Evolutionary conservation across 2,329 filamentous ascomycete genomes (phyloP), one percentile per base, ranked within the genome.

Genomic region (Colletotrichum sp.): DNA sequence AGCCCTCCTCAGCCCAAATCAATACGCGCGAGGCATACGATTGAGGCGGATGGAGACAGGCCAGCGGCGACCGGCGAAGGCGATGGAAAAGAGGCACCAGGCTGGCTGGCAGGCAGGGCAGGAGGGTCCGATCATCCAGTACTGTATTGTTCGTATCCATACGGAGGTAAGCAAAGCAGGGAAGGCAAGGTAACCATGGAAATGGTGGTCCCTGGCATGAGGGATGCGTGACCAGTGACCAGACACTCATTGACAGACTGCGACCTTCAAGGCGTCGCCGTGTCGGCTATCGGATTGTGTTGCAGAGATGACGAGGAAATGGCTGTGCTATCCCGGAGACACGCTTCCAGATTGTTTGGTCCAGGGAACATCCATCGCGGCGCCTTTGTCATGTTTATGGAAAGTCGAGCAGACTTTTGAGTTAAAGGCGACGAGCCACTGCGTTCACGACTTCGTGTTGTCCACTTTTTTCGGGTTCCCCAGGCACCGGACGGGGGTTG

Each of bases 401-500:
- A 54, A 57, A 36, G 43, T 57, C 64, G 31, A 62, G 62, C 67
- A 70, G n/a, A 66, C 24, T 70, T 70, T 62, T 55, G 71, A 73
- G 62, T 58, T 63, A 24, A 21, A 27, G 34, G 27, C 29, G 33
- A 43, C 33, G 61, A 62, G 61, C 55, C 34, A 66, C 62, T 62
- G 68, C 43, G 43, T 71, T 70, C 68, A 70, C 34, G 47, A 73
- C 58, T 59, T 55, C 27, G 55, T 54, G 51, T 51, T 70, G 38
- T 70, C 70, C 70, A 70, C 61, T 47, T 66, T 69, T 73, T 66
- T 27, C 62, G 29, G 71, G 71, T 63, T 71, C 71, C 68, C 71
- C 68, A 67, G 71, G 68, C 71, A 73, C 71, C 62, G 18, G 51
- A 57, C 38, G 27, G 24, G 54, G 43, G n/a, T 47, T 47, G n/a